Evolutionary conservation across 78 protist species (phyloP).

Genomic region (Speleostelium caveatum): DNA sequence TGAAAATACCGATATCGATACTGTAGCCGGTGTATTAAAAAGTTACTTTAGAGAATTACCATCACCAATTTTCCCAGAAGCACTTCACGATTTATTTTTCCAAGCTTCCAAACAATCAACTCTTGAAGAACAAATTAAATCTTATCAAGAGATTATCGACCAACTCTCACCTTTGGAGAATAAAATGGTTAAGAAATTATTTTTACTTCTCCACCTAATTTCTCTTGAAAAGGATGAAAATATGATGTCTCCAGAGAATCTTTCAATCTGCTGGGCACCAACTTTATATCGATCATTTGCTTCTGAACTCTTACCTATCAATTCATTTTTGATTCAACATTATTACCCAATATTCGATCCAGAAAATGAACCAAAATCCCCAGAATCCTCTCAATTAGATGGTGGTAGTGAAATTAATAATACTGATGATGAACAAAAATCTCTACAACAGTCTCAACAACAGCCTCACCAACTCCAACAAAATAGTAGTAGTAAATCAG

Average conservation of each 20-base stretch:
- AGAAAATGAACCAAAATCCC: constrained; percentile 32
- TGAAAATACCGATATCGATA: constrained; percentile 58
- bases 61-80: constrained; percentile 47
- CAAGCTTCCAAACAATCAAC: constrained; percentile 44
- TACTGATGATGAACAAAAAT: neutral
- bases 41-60: constrained; percentile 56
- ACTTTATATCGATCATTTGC: constrained; percentile 71
- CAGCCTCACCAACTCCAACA: neutral
- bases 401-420: neutral
- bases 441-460: neutral
- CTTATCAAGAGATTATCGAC: constrained; percentile 24
- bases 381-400: neutral
- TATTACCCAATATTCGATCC: constrained; percentile 61
- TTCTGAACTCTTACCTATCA: constrained; percentile 52
- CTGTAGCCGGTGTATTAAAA: constrained; percentile 77
- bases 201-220: constrained; percentile 41
- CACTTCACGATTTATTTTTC: constrained; percentile 28
- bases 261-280: constrained; percentile 83
- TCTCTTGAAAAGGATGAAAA: constrained; percentile 48
- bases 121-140: neutral
- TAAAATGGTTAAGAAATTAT: constrained; percentile 52
- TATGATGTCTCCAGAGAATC: constrained; percentile 83
- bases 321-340: constrained; percentile 44
- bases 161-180: constrained; percentile 17
- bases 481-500: neutral